These are phyloP conservation scores for Lasiodiplodia theobromae DNA, from an alignment of 2,329 filamentous ascomycete species.

Conservation along the genomic window DNA sequence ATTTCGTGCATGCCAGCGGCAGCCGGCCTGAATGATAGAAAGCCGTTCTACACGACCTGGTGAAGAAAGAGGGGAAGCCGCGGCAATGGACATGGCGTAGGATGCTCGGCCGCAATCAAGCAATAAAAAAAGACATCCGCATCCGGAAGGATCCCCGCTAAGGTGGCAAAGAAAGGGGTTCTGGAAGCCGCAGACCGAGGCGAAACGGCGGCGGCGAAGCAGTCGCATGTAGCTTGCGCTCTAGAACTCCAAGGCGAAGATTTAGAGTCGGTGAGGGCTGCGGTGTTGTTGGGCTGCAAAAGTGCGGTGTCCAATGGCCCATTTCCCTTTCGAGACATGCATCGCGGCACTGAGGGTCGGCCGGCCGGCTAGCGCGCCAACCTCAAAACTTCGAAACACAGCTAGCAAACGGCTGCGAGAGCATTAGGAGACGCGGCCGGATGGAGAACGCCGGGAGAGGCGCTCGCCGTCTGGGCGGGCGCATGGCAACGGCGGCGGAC, in stretches of 20 bases:
- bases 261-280: slow-evolving; percentile 17
- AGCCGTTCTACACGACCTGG: background rate
- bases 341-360: slow-evolving; percentile 2
- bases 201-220: background rate
- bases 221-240: background rate
- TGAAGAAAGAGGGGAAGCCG: background rate
- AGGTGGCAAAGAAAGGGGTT: slow-evolving; percentile 23
- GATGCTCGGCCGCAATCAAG: slow-evolving; percentile 2
- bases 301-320: slow-evolving; percentile 15
- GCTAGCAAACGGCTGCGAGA: background rate
- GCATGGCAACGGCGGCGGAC: background rate
- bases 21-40: background rate
- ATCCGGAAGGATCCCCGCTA: slow-evolving; percentile 17
- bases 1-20: slow-evolving; percentile 15
- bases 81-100: background rate
- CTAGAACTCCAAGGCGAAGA: background rate
- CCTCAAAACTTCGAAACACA: slow-evolving; percentile 6
- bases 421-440: slow-evolving; percentile 5
- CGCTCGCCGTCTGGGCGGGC: background rate
- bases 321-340: slow-evolving; percentile 27
- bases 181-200: background rate
- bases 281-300: slow-evolving; percentile 14
- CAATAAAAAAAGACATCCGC: slow-evolving; percentile 22
- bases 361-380: slow-evolving; percentile 24
- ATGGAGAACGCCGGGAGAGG: slow-evolving; percentile 8